Conservation (phyloP, 352 stramenopile genomes). For the Phytophthora parvispora region DNA sequence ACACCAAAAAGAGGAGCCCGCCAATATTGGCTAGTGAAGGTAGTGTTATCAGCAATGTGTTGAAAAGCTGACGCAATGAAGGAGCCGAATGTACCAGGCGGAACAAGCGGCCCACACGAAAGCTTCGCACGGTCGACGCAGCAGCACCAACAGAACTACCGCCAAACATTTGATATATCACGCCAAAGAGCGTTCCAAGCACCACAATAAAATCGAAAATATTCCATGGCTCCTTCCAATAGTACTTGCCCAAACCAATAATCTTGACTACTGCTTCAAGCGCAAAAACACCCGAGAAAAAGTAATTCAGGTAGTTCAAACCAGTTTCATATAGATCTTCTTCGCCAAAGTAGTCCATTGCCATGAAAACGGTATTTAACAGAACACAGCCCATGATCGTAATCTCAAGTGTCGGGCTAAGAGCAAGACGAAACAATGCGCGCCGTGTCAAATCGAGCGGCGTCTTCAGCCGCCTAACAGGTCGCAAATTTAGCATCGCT, state of each 20-base stretch:
- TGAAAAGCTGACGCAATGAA: slow-evolving; percentile 87
- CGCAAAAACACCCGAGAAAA: slow-evolving; percentile 88
- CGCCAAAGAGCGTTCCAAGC: slow-evolving; percentile 54
- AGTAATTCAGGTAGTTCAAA: slow-evolving; percentile 82
- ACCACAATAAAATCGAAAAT: slow-evolving; percentile 86
- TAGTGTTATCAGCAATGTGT: slow-evolving; percentile 89
- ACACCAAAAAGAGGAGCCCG: slow-evolving; percentile 88
- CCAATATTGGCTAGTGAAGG: slow-evolving; percentile 91
- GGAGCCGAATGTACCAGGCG: slow-evolving; percentile 80
- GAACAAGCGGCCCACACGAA: slow-evolving; percentile 85
- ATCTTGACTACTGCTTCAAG: slow-evolving; percentile 90
- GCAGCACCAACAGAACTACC: slow-evolving; percentile 56
- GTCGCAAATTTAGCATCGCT: slow-evolving; percentile 57
- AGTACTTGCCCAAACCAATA: slow-evolving; percentile 74
- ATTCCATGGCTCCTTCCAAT: slow-evolving; percentile 89
- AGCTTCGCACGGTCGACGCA: slow-evolving; percentile 79
- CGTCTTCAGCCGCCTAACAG: slow-evolving; percentile 46
- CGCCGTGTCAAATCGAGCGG: slow-evolving; percentile 55
- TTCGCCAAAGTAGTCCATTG: slow-evolving; percentile 89
- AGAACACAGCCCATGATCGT: slow-evolving; percentile 88
- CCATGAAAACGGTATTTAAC: slow-evolving; percentile 91
- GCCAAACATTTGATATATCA: slow-evolving; percentile 58
- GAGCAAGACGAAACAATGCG: slow-evolving; percentile 47
- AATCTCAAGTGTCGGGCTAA: slow-evolving; percentile 75
- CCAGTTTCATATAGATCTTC: slow-evolving; percentile 60